Base-by-base conservation (phyloP, 2,329 filamentous ascomycete species). In the Salinomyces thailandicus region DNA sequence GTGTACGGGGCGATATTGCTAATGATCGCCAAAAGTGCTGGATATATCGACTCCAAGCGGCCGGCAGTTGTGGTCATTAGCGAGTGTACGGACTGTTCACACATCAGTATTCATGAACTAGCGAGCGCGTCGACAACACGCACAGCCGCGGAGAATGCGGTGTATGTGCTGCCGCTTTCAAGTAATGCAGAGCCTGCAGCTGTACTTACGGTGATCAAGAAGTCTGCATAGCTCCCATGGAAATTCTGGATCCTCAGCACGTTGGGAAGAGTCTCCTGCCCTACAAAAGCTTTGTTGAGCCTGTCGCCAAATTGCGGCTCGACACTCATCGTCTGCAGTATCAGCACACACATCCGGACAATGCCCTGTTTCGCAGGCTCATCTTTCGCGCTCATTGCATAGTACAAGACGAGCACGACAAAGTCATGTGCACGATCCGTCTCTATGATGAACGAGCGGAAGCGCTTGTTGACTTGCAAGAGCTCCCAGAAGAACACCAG, bases 401-500 rank as follows among this genome's bases (percentile, higher is more conserved):
- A 95, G 62, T 93, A 98, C 3, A 96, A 66, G 27, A 93, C 78
- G 14, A 96, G 68, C 9, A 96, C 76, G 35, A 95, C 72, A 60
- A 96, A 95, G 57, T 98, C 91, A 53, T 95, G 85, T 0, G 84
- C 85, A 36, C 89, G 73, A 54, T 91, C 85, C 0, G 91, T 96
- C 51, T 98, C 91, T 45, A 96, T 89, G 52, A 98, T 91, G 61
- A 95, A 98, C 1, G 86, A 85, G 19, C 91, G 75, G 63, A 98
- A 98, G 41, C 89, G 75, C 63, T 94, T 96, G 63, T 98, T 98
- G 71, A 89, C 95, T 61, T 98, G 91, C 4, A 91, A 77, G 24
- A 85, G 77, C 64, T 98, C 91, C 91, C 91, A 98, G 56, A 96
- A 95, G 2, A 98, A 71, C 73, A 95, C 91, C 37, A 96, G 79